Base-by-base conservation (phyloP, 495 filamentous ascomycete species). In the Aspergillus indologenus region DNA sequence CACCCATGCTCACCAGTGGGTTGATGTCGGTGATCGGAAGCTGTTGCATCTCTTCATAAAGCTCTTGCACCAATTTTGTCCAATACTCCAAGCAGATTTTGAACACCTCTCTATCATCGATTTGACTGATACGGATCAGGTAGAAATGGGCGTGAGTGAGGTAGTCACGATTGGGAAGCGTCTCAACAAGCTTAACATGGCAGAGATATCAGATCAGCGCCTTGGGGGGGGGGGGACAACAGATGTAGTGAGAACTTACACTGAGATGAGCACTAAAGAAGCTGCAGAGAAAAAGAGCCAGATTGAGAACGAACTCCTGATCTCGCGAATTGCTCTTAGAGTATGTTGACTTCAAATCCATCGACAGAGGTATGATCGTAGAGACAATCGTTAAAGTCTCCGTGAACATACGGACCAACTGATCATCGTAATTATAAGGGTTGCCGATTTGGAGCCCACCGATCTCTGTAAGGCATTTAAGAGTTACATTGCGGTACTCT, bases 41-140 rank as follows among this genome's bases (percentile, higher is more conserved):
- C 24, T 87, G 80, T 69, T 98, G 95, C 92, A 98, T 97, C 77
- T 98, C 95, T 71, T 99, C 95, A 65, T 96, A 99, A 5, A 99
- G 82, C 71, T 98, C 95, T 64, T 95, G 91, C n/a, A 98, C 95
- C 15, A 98, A 81, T 66, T 96, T 96, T 20, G 95, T 95, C 94
- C 94, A 99, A 74, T 99, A 99, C 65, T 99, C 94, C 50, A 99
- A 78, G 67, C 91, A 96, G 64, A 98, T 98, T 80, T 99, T 99
- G 83, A 99, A 99, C 58, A 99, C 94, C 69, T 99, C 94, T 52
- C 94, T 85, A 65, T 99, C 94, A 57, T 99, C 94, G 60, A 99
- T 98, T 71, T 98, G 95, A 31, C 91, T 96, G 65, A 99, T 96
- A 18, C 91, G 87, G 66, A 99, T 97, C 11, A 99, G 84, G 71